Conservation (phyloP, 305 asterid species). For the Andrographis paniculata region DNA sequence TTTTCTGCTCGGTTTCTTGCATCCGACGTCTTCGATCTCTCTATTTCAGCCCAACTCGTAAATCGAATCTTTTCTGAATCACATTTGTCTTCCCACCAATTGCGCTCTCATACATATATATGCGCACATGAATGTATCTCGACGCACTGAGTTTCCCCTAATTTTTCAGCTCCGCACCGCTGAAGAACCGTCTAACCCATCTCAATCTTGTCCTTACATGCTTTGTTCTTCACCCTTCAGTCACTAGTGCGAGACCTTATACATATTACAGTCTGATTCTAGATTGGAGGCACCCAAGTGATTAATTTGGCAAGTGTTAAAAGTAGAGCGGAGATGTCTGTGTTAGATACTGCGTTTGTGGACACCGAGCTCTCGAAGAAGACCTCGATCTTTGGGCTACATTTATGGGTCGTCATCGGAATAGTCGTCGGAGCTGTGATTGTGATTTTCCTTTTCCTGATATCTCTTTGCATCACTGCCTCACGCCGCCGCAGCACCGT, state of each 20-base stretch:
- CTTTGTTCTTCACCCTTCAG: slow-evolving; percentile 3
- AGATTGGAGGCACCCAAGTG: neutral
- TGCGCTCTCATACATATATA: too few relatives aligned
- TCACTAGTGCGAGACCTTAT: neutral
- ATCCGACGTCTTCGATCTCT: slow-evolving; percentile 6
- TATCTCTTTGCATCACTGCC: slow-evolving; percentile 55
- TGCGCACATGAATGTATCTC: too few relatives aligned
- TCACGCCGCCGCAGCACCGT: slow-evolving; percentile 40
- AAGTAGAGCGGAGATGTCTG: slow-evolving; percentile 31
- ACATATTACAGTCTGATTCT: too few relatives aligned
- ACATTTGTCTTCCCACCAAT: neutral
- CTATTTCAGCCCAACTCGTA: too few relatives aligned
- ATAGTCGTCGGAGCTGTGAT: slow-evolving; percentile 52
- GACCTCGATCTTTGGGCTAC: slow-evolving; percentile 56
- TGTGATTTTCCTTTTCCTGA: slow-evolving; percentile 41
- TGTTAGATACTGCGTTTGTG: slow-evolving; percentile 41
- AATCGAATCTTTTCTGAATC: too few relatives aligned
- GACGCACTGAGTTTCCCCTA: neutral
- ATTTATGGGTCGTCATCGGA: slow-evolving; percentile 58
- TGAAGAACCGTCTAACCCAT: slow-evolving; percentile 11
- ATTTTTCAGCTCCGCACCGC: neutral
- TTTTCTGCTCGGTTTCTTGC: neutral
- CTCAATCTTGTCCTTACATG: slow-evolving; percentile 23
- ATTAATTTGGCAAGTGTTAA: neutral
- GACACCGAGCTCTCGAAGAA: slow-evolving; percentile 46